Base-by-base conservation (phyloP, 2,329 filamentous ascomycete species). In the Camptophora hylomeconis region DNA sequence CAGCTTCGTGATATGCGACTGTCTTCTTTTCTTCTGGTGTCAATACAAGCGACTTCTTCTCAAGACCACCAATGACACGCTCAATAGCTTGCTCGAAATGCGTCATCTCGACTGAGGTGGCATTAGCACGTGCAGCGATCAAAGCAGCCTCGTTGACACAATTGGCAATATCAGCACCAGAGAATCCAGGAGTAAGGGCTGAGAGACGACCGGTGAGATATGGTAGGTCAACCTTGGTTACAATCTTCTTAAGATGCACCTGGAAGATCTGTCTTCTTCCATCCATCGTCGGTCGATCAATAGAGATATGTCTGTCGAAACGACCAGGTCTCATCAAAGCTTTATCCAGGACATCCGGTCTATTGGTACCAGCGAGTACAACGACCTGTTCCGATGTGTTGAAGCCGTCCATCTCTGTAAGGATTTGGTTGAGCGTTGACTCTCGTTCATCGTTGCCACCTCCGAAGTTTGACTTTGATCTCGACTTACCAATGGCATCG, bases 331-430 rank as follows among this genome's bases (percentile, higher is more conserved):
- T 78, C 81, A 95, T 89, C 42, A 98, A 63, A 5, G 89, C 89
- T 62, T 89, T 84, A 55, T 98, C 89, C 22, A 98, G 70, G 26
- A 95, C 75, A 53, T 98, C 89, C 7, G 84, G 80, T 58, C 89
- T 72, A 61, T 98, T 98, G 32, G 89, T 98, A 61, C 89, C 89
- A 26, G 89, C 89, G 38, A 98, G 69, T 17, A 98, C 89, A 30
- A 98, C 87, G 22, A 98, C 81, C 59, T 95, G 87, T 49, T 95
- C 87, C 2, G 78, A 73, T 5, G 87, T 95, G 58, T 94, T 94
- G 73, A 95, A 95, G 34, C 87, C 89, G 52, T 98, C 89, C 89
- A 98, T 98, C 56, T 98, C 89, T 0, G 89, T 98, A 30, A 98
- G 65, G 37, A 98, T 95, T 60, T 98, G 89, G 25, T 98, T 98